Base-by-base conservation (phyloP, 2,329 filamentous ascomycete species). In the Lachnum nothofagi region DNA sequence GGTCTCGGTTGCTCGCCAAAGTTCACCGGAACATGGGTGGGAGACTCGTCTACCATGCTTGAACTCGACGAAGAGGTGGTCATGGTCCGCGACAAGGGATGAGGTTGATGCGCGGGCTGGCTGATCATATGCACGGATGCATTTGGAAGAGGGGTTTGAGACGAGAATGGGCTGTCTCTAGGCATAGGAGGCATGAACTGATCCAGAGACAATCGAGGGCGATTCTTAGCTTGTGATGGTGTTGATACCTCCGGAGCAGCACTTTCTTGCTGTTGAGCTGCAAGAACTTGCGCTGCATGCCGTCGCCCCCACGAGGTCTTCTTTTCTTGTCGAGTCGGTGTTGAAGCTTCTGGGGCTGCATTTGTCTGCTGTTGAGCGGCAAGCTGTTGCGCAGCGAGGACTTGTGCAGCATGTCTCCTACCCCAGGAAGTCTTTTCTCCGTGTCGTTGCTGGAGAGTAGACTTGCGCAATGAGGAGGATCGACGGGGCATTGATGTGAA, bases 41-140 rank as follows among this genome's bases (percentile, higher is more conserved):
- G 85, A 60, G 82, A 80, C 42, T 91, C 88, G 54, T 91, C 88
- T 1, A 76, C 75, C 37, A 91, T 66, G 62, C 85, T 93, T 5
- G 88, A 91, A 45, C 78, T 82, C 2, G 90, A 94, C 1, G 88
- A 91, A 0, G 90, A 95, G 3, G 90, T 89, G 0, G 88, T 94
- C 58, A 96, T 75, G 0, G 88, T 87, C 54, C 89, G 82, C 5
- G 91, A 95, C 19, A 96, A 74, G 17, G 91, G 91, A 65, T 96
- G 91, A 16, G 86, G 79, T 57, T 82, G 79, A 53, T 77, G 75
- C 2, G 65, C 54, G 44, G 60, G 52, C 19, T 60, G 60, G 42
- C 74, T 76, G 41, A 75, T 57, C 40, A 68, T 65, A 66, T 77
- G 82, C 51, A 69, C 69, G 29, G 76, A 77, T n/a, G 78, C 72